Evolutionary conservation across 331 rosid genomes (phyloP), one percentile per base, ranked within the genome.

Genomic region (Saraca asoca): DNA sequence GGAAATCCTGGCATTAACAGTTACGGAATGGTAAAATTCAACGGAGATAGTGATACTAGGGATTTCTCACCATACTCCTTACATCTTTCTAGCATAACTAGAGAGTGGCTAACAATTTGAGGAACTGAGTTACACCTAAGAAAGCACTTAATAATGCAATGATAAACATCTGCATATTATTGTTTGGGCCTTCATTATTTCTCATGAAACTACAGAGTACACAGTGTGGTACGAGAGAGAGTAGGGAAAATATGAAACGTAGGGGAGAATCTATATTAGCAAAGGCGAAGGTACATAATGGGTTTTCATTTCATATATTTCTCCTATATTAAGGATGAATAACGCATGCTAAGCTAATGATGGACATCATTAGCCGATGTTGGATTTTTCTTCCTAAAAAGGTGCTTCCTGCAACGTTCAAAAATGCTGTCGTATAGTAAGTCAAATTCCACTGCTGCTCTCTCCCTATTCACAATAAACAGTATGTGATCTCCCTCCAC

Each of bases 361-460:
- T 72, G 73, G 37, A 69, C 39, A 72, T 90, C 81, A 65, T 88
- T 83, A 15, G 95, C 97, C 69, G 90, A 12, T 14, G 85, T 86
- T 62, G 84, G 95, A 52, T 55, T 87, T 15, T 83, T 75, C 82
- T 80, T 90, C 77, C 87, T 83, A 72, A 86, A 90, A n/a, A 71
- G 95, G 70, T 94, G 96, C 57, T 90, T 90, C 75, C 99, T 88
- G 85, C 99, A 94, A 6, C 97, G 91, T 81, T 90, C 85, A 46
- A 94, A 94, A 73, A 94, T 94, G 51, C 95, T 81, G 67, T 94
- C 92, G 51, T 94, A 94, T 72, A 94, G 77, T 12, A 90, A 55
- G 69, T 94, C 99, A 79, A 94, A 94, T 51, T 90, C 81, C 66
- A 94, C 91, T 62, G 97, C 99, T 12, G 97, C 99, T 81, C 99